phyloP scores from a whole-genome alignment of 306 rosid species.

The Sechiopsis laciniata region DNA sequence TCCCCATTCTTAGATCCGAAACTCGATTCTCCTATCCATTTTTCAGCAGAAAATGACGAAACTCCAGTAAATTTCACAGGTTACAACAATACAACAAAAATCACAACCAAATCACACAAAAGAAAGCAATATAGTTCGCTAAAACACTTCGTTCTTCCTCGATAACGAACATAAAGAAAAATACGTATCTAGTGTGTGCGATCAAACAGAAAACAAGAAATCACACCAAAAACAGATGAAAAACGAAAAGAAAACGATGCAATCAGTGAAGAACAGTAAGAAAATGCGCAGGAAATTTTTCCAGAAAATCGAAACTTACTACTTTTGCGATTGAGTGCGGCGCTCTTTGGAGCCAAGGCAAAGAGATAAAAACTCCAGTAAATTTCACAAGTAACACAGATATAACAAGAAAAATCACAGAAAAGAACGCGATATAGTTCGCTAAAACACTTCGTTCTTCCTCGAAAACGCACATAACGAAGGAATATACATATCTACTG shows the following conservation, averaged over 20 bases:
- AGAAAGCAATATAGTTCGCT: background rate
- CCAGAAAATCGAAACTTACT: slow-evolving; percentile 31
- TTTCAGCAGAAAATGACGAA: background rate
- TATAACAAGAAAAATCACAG: too few species aligned
- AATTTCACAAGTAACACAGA: too few species aligned
- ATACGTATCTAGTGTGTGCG: background rate
- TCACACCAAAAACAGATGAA: background rate
- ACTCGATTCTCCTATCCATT: background rate
- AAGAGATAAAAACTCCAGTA: too few species aligned
- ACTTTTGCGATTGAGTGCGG: too few species aligned
- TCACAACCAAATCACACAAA: slow-evolving; percentile 5
- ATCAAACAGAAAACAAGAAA: background rate
- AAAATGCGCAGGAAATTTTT: slow-evolving; percentile 27
- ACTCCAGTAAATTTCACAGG: background rate
- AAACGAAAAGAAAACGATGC: slow-evolving; percentile 7
- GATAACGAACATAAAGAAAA: background rate
- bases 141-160: slow-evolving; percentile 4
- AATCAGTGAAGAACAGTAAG: background rate
- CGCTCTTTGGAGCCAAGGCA: too few species aligned
- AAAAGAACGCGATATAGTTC: too few species aligned
- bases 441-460: too few species aligned
- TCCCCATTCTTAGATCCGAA: slow-evolving; percentile 47
- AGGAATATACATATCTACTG: too few species aligned
- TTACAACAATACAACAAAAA: background rate
- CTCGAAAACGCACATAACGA: too few species aligned